Evolutionary conservation across 2,329 filamentous ascomycete genomes (phyloP).

Genomic region (Talaromyces sp.): DNA sequence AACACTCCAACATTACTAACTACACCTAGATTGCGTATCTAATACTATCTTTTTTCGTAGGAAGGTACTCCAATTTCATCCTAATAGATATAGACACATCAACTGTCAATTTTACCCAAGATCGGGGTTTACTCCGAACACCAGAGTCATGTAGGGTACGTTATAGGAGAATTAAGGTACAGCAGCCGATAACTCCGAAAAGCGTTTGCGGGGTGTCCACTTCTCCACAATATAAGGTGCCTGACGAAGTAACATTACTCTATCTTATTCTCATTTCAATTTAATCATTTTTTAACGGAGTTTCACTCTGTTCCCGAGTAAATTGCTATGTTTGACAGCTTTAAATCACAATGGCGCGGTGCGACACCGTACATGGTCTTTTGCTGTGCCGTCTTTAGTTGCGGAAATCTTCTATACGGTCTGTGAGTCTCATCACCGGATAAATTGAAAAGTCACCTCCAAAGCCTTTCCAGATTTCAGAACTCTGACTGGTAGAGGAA

Average conservation of each 20-base stretch:
- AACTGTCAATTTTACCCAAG: background rate
- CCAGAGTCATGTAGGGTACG: background rate
- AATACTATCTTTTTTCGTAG: background rate
- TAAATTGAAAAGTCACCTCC: background rate
- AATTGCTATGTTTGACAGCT: too few species aligned
- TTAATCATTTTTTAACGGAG: too few species aligned
- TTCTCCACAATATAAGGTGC: background rate
- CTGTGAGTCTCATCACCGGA: background rate
- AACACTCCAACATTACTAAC: too few species aligned
- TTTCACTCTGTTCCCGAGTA: too few species aligned
- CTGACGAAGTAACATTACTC: too few species aligned
- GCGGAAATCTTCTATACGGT: background rate
- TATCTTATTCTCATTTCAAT: too few species aligned
- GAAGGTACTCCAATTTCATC: background rate
- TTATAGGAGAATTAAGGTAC: too few species aligned
- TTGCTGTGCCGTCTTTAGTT: background rate
- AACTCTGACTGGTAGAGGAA: too few species aligned
- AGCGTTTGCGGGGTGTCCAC: background rate
- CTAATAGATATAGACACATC: background rate
- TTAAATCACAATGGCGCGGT: background rate
- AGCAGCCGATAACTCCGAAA: background rate
- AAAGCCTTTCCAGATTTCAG: background rate
- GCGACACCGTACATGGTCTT: background rate
- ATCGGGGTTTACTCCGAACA: background rate
- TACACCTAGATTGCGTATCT: background rate